Evolutionary conservation across 2,329 filamentous ascomycete genomes (phyloP).

Genomic region (Ophiostoma australiae): DNA sequence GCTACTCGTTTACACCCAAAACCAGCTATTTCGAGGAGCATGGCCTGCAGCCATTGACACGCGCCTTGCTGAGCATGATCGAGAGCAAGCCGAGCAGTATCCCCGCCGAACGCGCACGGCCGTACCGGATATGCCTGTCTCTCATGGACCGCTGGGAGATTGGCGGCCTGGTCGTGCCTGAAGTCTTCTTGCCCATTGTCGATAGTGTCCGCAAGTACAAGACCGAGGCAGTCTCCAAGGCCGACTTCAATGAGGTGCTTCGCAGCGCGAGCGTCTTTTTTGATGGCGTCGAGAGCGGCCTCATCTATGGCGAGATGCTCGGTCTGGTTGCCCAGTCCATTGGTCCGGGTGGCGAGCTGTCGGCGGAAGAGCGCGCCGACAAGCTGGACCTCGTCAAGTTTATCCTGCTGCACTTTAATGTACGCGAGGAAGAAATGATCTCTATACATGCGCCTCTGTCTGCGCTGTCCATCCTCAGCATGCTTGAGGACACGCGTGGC

Average conservation of each 20-base stretch:
- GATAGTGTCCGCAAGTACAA: constrained; percentile 74
- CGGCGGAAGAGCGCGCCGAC: constrained; percentile 48
- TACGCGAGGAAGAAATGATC: constrained; percentile 94
- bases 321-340: constrained; percentile 60
- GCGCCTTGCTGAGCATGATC: constrained; percentile 73
- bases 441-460: constrained; percentile 76
- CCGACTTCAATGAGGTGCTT: constrained; percentile 78
- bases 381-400: constrained; percentile 74
- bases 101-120: constrained; percentile 68
- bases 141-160: constrained; percentile 99
- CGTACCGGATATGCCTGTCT: constrained; percentile 87
- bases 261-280: constrained; percentile 95
- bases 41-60: constrained; percentile 68
- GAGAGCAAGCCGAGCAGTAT: constrained; percentile 37
- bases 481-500: constrained; percentile 52
- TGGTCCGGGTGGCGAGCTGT: constrained; percentile 43
- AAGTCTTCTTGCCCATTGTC: constrained; percentile 82
- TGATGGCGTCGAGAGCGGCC: constrained; percentile 87
- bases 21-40: constrained; percentile 79
- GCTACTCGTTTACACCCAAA: constrained; percentile 42
- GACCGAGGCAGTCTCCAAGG: constrained; percentile 55
- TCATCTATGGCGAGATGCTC: constrained; percentile 84
- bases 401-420: constrained; percentile 81
- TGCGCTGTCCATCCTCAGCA: constrained; percentile 58
- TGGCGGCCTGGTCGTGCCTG: constrained; percentile 79